Base-by-base conservation (phyloP, 768 basidiomycete genomes). In the Boletus edulis region DNA sequence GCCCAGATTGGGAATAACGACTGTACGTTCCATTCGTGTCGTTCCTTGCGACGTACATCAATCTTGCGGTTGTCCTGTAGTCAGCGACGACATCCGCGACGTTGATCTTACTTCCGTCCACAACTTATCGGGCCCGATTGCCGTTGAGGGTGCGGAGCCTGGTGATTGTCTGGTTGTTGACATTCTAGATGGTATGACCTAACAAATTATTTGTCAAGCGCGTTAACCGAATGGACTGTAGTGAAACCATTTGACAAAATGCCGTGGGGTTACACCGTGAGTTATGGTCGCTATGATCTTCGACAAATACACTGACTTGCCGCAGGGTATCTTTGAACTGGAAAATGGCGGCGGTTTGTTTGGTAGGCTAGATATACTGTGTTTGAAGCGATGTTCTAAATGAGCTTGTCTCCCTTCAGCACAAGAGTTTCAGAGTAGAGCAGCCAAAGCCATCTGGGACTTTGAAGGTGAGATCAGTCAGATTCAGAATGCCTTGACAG, bases 391-490 rank as follows among this genome's bases (percentile, higher is more conserved):
- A 39, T 20, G 46, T 35, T 42, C 18, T 38, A 9, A 51, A 34
- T 8, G 34, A 35, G 12, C 4, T 35, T 6, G 17, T 40, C 32
- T n/a, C 20, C 24, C 17, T 35, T 11, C 27, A 85, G 84, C 85
- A 4, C 75, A 74, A 17, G 85, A 89, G 66, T 88, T 88, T 69
- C 72, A 86, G 40, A 86, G 84, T 63, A 80, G 74, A 62, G 88
- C 88, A 1, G 80, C 81, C 51, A 91, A 91, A 64, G 87, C 89
- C 5, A 87, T 91, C 54, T 91, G 89, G 89, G 89, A 89, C 67
- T 78, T 91, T 57, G 76, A 88, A 57, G 85, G 84, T 80, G 60
- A 50, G 61, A 46, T 34, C 2, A 27, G 20, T 13, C 9, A 20
- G 40, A 10, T 29, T n/a, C 27, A 1, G 18, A 15, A 48, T n/a